Evolutionary conservation across 768 basidiomycete species (phyloP), one percentile per base, ranked within the genome.

Genomic region (Tulasnella sp.): DNA sequence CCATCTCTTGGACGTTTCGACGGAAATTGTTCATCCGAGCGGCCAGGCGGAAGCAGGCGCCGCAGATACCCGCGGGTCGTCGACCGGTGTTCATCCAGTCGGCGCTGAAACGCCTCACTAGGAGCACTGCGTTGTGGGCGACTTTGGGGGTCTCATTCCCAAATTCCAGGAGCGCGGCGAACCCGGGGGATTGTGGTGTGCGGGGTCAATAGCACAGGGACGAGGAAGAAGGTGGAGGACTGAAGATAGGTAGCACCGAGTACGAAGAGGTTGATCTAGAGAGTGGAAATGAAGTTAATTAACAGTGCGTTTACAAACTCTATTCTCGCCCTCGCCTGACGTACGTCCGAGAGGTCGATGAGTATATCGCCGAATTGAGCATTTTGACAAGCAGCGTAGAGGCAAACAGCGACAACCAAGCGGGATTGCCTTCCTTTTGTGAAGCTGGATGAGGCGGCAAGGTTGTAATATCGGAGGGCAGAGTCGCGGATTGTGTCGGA

Each of bases 21-120:
- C 97, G 88, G 83, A 97, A 99, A 85, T 98, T 98, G 86, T 97
- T 98, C 98, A 99, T 99, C 38, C 98, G 91, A 42, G 96, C 98
- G 0, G 98, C 98, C 21, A 99, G 90, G 58, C 98, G 89, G 39
- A 99, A 89, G 38, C 95, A 96, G 0, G 98, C 98, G 40, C 98
- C 98, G 84, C 98, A 99, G 80, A 99, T 97, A 31, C 98, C 98
- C 0, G 98, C 96, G 0, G 98, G 98, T 9, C 98, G 90, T 31
- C 98, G 91, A 19, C 98, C 98, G 52, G 92, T 92, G 19, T 94
- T 93, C 90, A 99, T 97, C 98, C 98, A 99, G 85, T 99, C 98
- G 36, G 95, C 89, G 83, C 95, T 93, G 86, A 99, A 98, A 42
- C 98, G 91, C 80, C 94, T 92, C 44, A 99, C 96, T 71, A 99